Base-by-base conservation (phyloP, 2,329 filamentous ascomycete species). In the Fulvia fulva region DNA sequence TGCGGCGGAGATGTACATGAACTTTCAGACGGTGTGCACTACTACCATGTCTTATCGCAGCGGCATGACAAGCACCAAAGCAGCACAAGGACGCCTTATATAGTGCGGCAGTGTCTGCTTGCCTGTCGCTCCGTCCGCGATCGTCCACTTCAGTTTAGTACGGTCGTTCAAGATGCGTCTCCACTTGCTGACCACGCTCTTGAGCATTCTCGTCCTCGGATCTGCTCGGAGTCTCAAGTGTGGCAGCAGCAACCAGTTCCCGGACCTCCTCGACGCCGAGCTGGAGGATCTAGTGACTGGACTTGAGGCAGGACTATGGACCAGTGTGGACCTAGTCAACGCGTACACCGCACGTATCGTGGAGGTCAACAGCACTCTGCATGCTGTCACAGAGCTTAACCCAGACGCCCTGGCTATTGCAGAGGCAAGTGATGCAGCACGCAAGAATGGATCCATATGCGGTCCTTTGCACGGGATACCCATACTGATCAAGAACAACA, bases 401-500 rank as follows among this genome's bases (percentile, higher is more conserved):
- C 81, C 81, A 3, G 81, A 84, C 71, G 81, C 81, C 4, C 64
- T 77, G 54, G 60, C 68, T 0, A 82, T 83, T 45, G 81, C 81
- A 2, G 69, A 69, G 32, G 64, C 73, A 46, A 69, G 82, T 5
- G 82, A 84, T 66, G 68, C 68, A 12, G 76, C 82, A 65, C 75
- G 82, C 19, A 71, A 70, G 21, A 74, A 73, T 64, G 81, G 81
- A 0, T 78, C 70, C 7, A 60, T 75, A 19, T 69, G 79, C 52
- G 79, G 82, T 0, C 83, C 83, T 1, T 75, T 87, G 0, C 84
- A 88, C 67, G 86, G 86, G 5, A 78, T 88, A 3, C 86, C 86
- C 0, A 81, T 88, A 23, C 72, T 88, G 5, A 77, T 88, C 73
- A 89, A 89, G 70, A 82, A 87, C 72, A 87, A 86, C 67, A 87